Conservation (phyloP, 1,139 yeast species). For the Blastobotrys ciferrii region DNA sequence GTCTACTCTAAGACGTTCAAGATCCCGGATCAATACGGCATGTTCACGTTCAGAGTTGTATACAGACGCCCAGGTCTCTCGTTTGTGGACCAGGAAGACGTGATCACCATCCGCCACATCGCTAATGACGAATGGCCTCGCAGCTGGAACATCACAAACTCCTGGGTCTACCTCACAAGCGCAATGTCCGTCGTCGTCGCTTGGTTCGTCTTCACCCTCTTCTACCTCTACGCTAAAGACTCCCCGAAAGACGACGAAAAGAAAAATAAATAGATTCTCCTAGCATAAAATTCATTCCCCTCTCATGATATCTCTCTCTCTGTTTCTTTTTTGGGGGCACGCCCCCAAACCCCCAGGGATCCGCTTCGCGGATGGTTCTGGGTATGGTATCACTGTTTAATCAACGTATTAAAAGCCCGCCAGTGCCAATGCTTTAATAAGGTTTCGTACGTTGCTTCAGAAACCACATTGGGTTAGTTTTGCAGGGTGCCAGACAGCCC, state of each 20-base stretch:
- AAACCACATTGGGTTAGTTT: no score
- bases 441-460: no score
- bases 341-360: no score
- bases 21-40: conserved; percentile 95
- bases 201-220: conserved; percentile 71
- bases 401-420: no score
- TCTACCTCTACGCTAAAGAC: conserved; percentile 50
- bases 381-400: no score
- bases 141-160: conserved; percentile 88
- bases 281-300: no score
- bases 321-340: no score
- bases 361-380: not conserved
- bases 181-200: conserved; percentile 66
- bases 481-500: no score
- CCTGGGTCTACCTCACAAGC: conserved; percentile 86
- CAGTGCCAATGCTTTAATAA: no score
- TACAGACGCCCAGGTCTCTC: conserved; percentile 80
- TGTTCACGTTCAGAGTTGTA: conserved; percentile 81
- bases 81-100: conserved; percentile 60
- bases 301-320: no score
- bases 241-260: conserved; percentile 15
- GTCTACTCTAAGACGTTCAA: conserved; percentile 58
- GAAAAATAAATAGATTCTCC: conserved; percentile 14
- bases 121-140: conserved; percentile 95
- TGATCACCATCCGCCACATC: conserved; percentile 86